A percentile compares a stretch with the other conserved stretches of the same genome.
Conservation (phyloP, 2,329 filamentous ascomycete genomes). For the Cladophialophora psammophila region DNA sequence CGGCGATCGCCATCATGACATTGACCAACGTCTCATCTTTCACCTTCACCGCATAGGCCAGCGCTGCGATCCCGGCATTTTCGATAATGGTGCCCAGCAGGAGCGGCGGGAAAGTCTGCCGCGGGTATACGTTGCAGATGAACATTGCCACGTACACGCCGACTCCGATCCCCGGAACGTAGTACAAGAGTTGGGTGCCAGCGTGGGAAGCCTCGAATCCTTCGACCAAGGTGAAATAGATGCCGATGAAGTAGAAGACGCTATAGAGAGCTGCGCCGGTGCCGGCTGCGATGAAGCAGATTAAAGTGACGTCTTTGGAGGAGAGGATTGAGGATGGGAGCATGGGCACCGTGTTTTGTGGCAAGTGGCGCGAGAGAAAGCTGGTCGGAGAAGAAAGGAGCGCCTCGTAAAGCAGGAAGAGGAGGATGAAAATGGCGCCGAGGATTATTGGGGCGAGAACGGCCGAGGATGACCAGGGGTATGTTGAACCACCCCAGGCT, state of each 20-base stretch:
- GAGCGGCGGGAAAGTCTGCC: constrained; percentile 67
- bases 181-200: constrained; percentile 67
- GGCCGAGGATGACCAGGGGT: constrained; percentile 54
- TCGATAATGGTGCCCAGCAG: constrained; percentile 65
- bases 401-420: constrained; percentile 52
- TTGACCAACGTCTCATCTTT: constrained; percentile 62
- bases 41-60: constrained; percentile 64
- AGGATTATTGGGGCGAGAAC: constrained; percentile 50
- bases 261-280: constrained; percentile 63
- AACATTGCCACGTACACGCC: constrained; percentile 67
- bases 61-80: constrained; percentile 64
- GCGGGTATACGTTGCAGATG: constrained; percentile 67
- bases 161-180: constrained; percentile 67
- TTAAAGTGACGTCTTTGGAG: constrained; percentile 65
- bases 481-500: constrained; percentile 51
- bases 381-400: constrained; percentile 59
- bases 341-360: constrained; percentile 65
- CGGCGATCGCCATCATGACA: constrained; percentile 71
- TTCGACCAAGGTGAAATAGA: constrained; percentile 71
- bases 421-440: constrained; percentile 47
- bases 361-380: constrained; percentile 57
- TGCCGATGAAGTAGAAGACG: constrained; percentile 72
- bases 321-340: constrained; percentile 67
- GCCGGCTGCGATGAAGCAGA: constrained; percentile 68
- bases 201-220: constrained; percentile 59